These are phyloP conservation scores for Phaeosphaeriaceae sp. DNA, from an alignment of 2,329 filamentous ascomycete genomes.

Conservation along the genomic window DNA sequence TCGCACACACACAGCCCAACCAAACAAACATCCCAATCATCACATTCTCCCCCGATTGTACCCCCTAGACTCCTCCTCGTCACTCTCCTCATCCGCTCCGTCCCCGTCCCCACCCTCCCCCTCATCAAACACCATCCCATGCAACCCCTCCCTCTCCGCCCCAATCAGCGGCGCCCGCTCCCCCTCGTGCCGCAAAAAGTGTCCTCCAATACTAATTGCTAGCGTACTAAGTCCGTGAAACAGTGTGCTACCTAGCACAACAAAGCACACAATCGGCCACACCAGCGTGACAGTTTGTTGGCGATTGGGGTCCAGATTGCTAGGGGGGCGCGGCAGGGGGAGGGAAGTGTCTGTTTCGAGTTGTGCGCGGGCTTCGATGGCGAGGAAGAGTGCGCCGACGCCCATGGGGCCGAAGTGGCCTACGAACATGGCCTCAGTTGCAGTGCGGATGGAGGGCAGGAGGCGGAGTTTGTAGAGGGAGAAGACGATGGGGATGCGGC, in stretches of 20 bases:
- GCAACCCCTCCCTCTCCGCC: conserved; percentile 57
- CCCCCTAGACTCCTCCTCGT: not conserved
- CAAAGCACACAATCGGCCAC: conserved; percentile 63
- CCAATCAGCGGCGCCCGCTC: conserved; percentile 59
- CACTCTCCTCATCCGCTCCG: conserved; percentile 1
- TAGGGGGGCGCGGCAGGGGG: conserved; percentile 54
- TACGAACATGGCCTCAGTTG: conserved; percentile 60
- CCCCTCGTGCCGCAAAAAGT: conserved; percentile 54
- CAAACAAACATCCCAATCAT: no score
- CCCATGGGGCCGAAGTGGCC: conserved; percentile 66
- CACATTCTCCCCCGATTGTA: not conserved
- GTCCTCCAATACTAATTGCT: conserved; percentile 56
- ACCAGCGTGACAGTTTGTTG: conserved; percentile 53
- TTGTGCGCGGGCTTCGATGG: conserved; percentile 61
- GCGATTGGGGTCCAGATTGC: conserved; percentile 39
- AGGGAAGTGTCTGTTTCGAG: conserved; percentile 58
- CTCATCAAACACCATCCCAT: conserved; percentile 58
- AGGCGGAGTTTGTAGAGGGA: conserved; percentile 51
- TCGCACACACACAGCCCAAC: no score
- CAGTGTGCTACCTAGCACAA: conserved; percentile 61
- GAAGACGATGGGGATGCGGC: conserved; percentile 60
- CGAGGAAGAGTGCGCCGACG: conserved; percentile 62
- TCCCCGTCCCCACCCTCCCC: conserved; percentile 21
- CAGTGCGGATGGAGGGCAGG: conserved; percentile 57
- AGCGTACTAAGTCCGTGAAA: conserved; percentile 62